Evolutionary conservation across 192 early-diverging fungal species (phyloP).

Genomic region (Gamsiella multidivaricata): DNA sequence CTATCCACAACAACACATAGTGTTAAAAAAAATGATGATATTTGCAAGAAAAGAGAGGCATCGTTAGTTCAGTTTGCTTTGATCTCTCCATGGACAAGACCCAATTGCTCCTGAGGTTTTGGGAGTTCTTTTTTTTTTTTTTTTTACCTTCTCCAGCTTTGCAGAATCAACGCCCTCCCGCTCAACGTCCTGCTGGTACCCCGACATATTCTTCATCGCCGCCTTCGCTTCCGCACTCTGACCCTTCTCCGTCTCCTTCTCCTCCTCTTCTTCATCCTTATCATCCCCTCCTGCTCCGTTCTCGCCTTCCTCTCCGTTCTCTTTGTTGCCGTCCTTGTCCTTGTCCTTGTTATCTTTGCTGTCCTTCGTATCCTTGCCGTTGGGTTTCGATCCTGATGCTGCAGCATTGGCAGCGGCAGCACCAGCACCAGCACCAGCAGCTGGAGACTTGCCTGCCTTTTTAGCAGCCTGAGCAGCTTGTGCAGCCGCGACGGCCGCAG

Average conservation of each 20-base stretch:
- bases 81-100: too few species aligned
- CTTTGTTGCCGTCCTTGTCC: slow-evolving; percentile 16
- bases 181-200: slow-evolving; percentile 58
- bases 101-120: too few species aligned
- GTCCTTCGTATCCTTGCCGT: slow-evolving; percentile 29
- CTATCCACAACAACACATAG: slow-evolving; percentile 21
- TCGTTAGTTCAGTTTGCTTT: too few species aligned
- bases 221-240: slow-evolving; percentile 63
- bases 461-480: slow-evolving; percentile 35
- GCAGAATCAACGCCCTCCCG: slow-evolving; percentile 59
- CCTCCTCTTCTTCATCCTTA: slow-evolving; percentile 57
- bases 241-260: slow-evolving; percentile 57
- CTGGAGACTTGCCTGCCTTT: slow-evolving; percentile 35
- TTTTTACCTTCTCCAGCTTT: slow-evolving; percentile 63
- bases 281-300: slow-evolving; percentile 18
- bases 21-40: slow-evolving; percentile 1
- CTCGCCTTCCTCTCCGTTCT: slow-evolving; percentile 8
- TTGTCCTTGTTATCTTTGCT: slow-evolving; percentile 20
- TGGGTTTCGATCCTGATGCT: slow-evolving; percentile 14
- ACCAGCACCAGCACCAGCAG: background rate
- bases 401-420: slow-evolving; percentile 15
- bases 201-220: slow-evolving; percentile 66
- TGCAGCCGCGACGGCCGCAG: slow-evolving; percentile 34
- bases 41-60: too few species aligned
- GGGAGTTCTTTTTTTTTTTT: background rate